A percentile compares a stretch with the other conserved stretches of the same genome.
Conservation (phyloP, 2,329 filamentous ascomycete genomes). For the Cladosporium sp. region DNA sequence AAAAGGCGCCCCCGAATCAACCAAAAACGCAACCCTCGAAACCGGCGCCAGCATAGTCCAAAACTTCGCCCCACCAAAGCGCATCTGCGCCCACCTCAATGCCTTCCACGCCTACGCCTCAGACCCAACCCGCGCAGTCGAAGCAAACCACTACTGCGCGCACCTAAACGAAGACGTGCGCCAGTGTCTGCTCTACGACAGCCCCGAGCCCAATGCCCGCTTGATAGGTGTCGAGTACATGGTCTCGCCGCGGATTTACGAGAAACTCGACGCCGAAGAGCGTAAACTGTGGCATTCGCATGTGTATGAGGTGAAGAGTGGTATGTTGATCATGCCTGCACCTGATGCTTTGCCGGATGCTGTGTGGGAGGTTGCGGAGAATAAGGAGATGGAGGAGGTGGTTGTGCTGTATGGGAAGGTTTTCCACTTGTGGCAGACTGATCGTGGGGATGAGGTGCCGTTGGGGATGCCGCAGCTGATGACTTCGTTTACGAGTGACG, state of each 20-base stretch:
- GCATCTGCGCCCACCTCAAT: constrained; percentile 78
- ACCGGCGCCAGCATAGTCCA: constrained; percentile 62
- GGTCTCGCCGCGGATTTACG: constrained; percentile 70
- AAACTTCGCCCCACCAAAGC: constrained; percentile 69
- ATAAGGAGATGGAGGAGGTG: constrained; percentile 75
- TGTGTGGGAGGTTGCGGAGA: constrained; percentile 75
- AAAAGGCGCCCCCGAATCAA: constrained; percentile 53
- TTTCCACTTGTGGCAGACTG: constrained; percentile 84
- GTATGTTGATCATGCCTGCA: constrained; percentile 77
- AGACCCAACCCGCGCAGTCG: constrained; percentile 61
- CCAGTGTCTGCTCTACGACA: constrained; percentile 84
- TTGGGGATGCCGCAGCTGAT: constrained; percentile 64
- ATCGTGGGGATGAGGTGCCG: constrained; percentile 66
- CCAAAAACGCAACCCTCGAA: constrained; percentile 60
- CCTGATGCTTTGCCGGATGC: constrained; percentile 54
- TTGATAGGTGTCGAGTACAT: constrained; percentile 88
- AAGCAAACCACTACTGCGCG: constrained; percentile 82
- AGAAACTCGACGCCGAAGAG: constrained; percentile 65
- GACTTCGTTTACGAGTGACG: constrained; percentile 58
- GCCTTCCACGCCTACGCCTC: constrained; percentile 58
- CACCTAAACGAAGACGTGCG: constrained; percentile 76
- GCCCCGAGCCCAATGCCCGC: constrained; percentile 63
- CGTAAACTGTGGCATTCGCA: constrained; percentile 78
- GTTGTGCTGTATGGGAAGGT: constrained; percentile 77
- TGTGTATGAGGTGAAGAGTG: constrained; percentile 72